A percentile compares a stretch with the other conserved stretches of the same genome.
These are phyloP conservation scores for Suhomyces kunorum DNA, from an alignment of 1,139 yeast species.

Conservation along the genomic window DNA sequence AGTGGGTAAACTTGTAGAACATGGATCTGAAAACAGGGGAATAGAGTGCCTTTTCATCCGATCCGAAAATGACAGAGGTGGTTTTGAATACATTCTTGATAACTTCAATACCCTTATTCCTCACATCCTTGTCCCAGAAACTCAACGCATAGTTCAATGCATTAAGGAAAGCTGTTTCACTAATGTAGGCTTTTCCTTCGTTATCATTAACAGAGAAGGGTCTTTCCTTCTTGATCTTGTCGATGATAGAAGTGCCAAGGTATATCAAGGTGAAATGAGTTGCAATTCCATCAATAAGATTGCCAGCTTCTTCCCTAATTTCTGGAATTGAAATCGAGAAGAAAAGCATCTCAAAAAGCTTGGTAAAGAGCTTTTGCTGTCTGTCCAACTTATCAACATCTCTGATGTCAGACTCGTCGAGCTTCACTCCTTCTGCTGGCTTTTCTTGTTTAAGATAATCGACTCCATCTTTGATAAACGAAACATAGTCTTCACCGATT, in stretches of 20 bases:
- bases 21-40: conserved; percentile 76
- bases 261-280: conserved; percentile 80
- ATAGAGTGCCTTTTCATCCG: conserved; percentile 60
- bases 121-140: conserved; percentile 69
- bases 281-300: conserved; percentile 63
- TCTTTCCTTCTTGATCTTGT: conserved; percentile 67
- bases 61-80: conserved; percentile 67
- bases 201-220: conserved; percentile 75
- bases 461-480: conserved; percentile 46
- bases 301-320: conserved; percentile 65
- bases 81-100: conserved; percentile 63
- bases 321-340: conserved; percentile 77
- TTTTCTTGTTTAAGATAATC: conserved; percentile 51
- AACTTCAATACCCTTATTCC: conserved; percentile 69
- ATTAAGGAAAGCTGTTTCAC: conserved; percentile 68
- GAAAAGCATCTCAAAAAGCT: conserved; percentile 69
- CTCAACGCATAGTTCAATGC: conserved; percentile 82
- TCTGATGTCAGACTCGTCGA: conserved; percentile 45
- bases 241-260: conserved; percentile 70
- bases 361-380: conserved; percentile 60
- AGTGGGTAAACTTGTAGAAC: conserved; percentile 81
- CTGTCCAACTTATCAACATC: conserved; percentile 55
- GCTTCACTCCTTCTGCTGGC: conserved; percentile 32
- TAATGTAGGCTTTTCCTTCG: conserved; percentile 72
- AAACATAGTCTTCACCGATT: conserved; percentile 57